Conservation (phyloP, 192 early-diverging fungal species). For the Rhizoclosmatium globosum region DNA sequence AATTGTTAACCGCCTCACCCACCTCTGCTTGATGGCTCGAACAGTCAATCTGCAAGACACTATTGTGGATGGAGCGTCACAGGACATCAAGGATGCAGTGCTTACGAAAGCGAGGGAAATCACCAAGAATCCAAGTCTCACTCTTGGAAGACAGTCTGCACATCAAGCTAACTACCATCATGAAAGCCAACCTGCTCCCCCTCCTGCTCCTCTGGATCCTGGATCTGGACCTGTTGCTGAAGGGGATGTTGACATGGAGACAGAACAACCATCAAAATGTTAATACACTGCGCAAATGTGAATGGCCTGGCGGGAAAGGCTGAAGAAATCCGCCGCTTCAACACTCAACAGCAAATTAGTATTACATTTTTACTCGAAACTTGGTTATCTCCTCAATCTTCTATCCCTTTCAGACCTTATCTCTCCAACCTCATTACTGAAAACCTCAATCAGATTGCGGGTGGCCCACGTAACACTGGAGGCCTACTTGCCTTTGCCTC, state of each 20-base stretch:
- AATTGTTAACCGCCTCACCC: background rate
- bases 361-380: too few relatives aligned
- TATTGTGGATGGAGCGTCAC: background rate
- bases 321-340: background rate
- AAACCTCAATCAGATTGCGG: background rate
- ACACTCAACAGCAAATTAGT: too few relatives aligned
- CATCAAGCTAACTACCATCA: too few relatives aligned
- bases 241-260: too few relatives aligned
- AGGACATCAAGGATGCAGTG: background rate
- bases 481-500: background rate
- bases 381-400: background rate
- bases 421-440: background rate
- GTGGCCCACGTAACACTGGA: background rate
- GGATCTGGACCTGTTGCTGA: too few relatives aligned
- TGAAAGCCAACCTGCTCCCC: too few relatives aligned
- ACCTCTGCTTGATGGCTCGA: background rate
- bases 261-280: too few relatives aligned
- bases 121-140: background rate
- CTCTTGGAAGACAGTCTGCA: too few relatives aligned
- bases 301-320: background rate
- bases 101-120: background rate
- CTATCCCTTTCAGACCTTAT: slow-evolving; percentile 9
- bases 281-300: too few relatives aligned
- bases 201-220: too few relatives aligned
- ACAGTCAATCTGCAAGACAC: background rate